phyloP scores from a whole-genome alignment of 306 rosid genomes.

The Quercus alba region DNA sequence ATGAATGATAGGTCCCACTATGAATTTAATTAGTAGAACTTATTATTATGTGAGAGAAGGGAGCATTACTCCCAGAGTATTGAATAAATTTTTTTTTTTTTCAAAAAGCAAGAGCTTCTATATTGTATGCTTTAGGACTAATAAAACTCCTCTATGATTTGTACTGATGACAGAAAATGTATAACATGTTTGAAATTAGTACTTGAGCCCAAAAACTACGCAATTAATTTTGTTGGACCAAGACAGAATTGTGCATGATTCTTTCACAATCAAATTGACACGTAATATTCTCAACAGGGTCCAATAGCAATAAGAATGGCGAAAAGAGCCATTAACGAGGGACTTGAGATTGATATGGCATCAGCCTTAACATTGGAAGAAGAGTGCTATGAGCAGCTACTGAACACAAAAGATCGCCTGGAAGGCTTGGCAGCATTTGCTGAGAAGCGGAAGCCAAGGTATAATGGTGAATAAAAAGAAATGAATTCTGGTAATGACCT shows the following conservation, averaged over 20 bases:
- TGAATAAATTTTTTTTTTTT: neutral
- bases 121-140: neutral
- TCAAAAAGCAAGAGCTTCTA: neutral
- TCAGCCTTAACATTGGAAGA: slow-evolving; percentile 65
- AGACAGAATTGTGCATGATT: neutral
- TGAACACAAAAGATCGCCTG: slow-evolving; percentile 71
- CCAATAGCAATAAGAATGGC: slow-evolving; percentile 90
- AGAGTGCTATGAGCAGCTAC: slow-evolving; percentile 67
- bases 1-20: too few species aligned
- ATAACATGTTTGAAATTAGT: neutral
- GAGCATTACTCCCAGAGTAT: too few species aligned
- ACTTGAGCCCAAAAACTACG: neutral
- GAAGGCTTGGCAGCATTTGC: slow-evolving; percentile 90
- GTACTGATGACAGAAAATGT: neutral
- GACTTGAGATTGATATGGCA: slow-evolving; percentile 49
- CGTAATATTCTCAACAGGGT: slow-evolving; percentile 51
- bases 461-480: slow-evolving; percentile 51
- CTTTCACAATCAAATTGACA: neutral
- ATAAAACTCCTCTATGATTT: neutral
- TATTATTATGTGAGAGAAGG: too few species aligned
- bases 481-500: neutral
- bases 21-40: too few species aligned
- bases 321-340: slow-evolving; percentile 73
- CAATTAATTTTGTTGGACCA: neutral
- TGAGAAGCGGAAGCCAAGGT: slow-evolving; percentile 87